Base-by-base conservation (phyloP, 176 grass and related monocot species). In the Puccinellia tenuiflora region DNA sequence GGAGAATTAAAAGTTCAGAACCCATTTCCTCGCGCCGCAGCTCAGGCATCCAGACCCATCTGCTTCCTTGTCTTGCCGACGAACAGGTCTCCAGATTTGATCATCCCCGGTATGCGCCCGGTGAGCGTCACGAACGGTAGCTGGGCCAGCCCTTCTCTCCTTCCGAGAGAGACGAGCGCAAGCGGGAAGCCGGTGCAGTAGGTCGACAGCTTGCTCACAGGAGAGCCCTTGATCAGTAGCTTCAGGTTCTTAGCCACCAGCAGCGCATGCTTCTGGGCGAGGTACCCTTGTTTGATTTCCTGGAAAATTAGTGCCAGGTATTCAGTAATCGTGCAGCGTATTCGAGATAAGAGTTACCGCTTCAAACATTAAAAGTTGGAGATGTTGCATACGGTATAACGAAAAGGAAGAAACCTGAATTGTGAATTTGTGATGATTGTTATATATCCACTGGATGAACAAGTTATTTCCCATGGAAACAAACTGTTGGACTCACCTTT, bases 211-310 rank as follows among this genome's bases (percentile, higher is more conserved):
- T 90, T 88, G 88, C 61, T 88, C 5, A 38, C 31, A 0, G 71
- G 76, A 6, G 39, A 37, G 13, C 88, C 83, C 40, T 88, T 88
- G 31, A 91, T 86, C 51, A 88, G 79, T 16, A 83, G 22, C 39
- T 80, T 86, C 76, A 94, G 73, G 79, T 94, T 91, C 63, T 91
- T 88, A 1, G 86, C 88, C 5, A 86, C 92, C 72, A 94, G 43
- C 38, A 77, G 35, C 0, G 92, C 86, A 14, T 91, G 92, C 43
- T 88, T 86, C 54, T 88, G 88, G 47, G 92, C 88, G 1, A 88
- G 73, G 46, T 88, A 94, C 47, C 85, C 92, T 83, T 90, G 85
- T 51, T 94, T 94, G 17, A 91, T 68, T 88, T 94, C 92, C 92
- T 94, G 31, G 4, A 67, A 67, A 24, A 62, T 40, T 22, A 25